These are phyloP conservation scores for Pseudogymnoascus sp. DNA, from an alignment of 2,329 filamentous ascomycete species.

Conservation along the genomic window DNA sequence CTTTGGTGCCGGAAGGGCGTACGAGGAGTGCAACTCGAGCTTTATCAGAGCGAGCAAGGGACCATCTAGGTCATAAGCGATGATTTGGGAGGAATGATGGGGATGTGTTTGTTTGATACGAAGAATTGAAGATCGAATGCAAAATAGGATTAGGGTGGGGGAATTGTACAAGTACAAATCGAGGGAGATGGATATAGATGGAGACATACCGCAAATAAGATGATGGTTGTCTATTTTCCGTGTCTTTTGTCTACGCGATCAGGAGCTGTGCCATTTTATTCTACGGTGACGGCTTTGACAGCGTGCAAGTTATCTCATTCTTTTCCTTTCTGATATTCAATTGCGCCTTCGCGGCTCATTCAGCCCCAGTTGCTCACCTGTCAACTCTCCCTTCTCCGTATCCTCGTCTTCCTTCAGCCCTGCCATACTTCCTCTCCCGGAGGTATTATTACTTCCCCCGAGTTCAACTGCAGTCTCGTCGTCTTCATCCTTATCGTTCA, in stretches of 20 bases:
- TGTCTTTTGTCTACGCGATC: neutral
- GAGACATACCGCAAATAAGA: neutral
- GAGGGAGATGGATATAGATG: neutral
- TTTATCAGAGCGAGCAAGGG: conserved; percentile 27
- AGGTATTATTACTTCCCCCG: neutral
- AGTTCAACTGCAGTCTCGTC: neutral
- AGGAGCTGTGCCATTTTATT: neutral
- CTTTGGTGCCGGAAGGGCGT: conserved; percentile 92
- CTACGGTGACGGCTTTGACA: neutral
- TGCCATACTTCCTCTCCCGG: neutral
- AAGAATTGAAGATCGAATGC: neutral
- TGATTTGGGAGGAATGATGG: neutral
- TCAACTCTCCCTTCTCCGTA: neutral
- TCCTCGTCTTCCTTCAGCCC: neutral
- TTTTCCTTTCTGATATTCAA: neutral
- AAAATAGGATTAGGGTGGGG: neutral
- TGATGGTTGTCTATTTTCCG: neutral
- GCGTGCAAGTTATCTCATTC: neutral
- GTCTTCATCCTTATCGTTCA: neutral
- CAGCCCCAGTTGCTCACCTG: neutral
- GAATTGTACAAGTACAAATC: conserved; percentile 9
- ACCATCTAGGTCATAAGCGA: conserved; percentile 4
- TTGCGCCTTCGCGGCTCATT: neutral
- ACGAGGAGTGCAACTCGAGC: conserved; percentile 83
- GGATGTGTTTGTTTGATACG: conserved; percentile 1